phyloP scores from a whole-genome alignment of 352 stramenopile species.

The Pythium plurisporium region DNA sequence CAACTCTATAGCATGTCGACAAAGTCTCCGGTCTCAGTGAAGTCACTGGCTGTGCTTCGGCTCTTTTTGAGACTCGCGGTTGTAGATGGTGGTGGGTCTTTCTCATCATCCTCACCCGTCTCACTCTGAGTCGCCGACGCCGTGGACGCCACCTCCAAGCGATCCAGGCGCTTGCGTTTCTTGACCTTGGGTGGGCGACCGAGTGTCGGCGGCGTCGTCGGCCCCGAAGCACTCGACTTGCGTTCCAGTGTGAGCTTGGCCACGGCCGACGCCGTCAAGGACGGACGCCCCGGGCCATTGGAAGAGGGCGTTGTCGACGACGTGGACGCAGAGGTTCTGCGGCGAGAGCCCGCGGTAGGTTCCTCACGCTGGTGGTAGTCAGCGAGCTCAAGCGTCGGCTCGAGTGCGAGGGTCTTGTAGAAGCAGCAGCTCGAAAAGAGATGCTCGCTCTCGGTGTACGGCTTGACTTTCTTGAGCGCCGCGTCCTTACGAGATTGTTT shows the following conservation, averaged over 20 bases:
- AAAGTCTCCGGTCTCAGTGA: conserved; percentile 29
- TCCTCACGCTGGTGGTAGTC: conserved; percentile 40
- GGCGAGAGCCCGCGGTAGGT: not conserved
- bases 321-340: not conserved
- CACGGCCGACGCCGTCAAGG: not conserved
- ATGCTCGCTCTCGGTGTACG: conserved; percentile 73
- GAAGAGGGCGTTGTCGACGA: not conserved
- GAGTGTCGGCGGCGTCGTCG: conserved; percentile 9
- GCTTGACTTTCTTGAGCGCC: conserved; percentile 72
- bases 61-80: conserved; percentile 14
- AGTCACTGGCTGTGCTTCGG: conserved; percentile 1
- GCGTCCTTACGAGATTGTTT: conserved; percentile 76
- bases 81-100: conserved; percentile 3
- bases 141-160: conserved; percentile 3
- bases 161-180: conserved; percentile 17
- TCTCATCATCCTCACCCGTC: conserved; percentile 23
- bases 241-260: conserved; percentile 14
- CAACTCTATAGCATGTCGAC: conserved; percentile 47
- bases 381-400: conserved; percentile 51
- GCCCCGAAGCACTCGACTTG: conserved; percentile 6
- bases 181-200: conserved; percentile 21
- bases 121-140: conserved; percentile 23
- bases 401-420: conserved; percentile 46
- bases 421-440: conserved; percentile 76
- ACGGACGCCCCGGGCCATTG: not conserved